A percentile compares a stretch with the other conserved stretches of the same genome.
Evolutionary conservation across 192 early-diverging fungal species (phyloP).

Genomic region (Podila minutissima): DNA sequence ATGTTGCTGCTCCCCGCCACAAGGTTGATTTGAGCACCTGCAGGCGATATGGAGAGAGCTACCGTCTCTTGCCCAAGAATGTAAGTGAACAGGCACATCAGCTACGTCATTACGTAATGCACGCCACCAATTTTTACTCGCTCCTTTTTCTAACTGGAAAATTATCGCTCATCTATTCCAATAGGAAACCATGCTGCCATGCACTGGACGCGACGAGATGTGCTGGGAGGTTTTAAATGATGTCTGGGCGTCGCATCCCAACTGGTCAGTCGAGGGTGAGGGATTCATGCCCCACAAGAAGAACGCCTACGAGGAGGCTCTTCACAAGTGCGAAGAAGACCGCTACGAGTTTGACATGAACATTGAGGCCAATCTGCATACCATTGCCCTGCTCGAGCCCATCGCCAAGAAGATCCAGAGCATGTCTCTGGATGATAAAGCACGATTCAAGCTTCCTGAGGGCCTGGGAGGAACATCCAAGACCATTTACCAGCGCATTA

Average conservation of each 20-base stretch:
- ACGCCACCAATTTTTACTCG: not conserved
- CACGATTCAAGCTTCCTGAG: slow-evolving; percentile 74
- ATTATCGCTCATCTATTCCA: not conserved
- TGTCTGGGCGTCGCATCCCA: slow-evolving; percentile 93
- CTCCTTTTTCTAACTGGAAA: not conserved
- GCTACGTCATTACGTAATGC: not conserved
- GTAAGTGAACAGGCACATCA: slow-evolving; percentile 50
- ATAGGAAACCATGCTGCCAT: slow-evolving; percentile 66
- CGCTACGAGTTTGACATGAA: slow-evolving; percentile 94
- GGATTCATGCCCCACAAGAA: slow-evolving; percentile 93
- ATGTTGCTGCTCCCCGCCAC: slow-evolving; percentile 66
- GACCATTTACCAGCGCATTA: slow-evolving; percentile 90
- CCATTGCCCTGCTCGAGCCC: slow-evolving; percentile 90
- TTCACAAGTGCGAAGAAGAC: slow-evolving; percentile 97
- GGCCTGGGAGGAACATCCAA: slow-evolving; percentile 87
- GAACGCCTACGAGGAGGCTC: slow-evolving; percentile 91
- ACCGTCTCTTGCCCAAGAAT: slow-evolving; percentile 70
- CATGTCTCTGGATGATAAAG: slow-evolving; percentile 84
- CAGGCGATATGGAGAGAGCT: slow-evolving; percentile 76
- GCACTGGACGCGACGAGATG: slow-evolving; percentile 94
- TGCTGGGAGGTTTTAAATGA: slow-evolving; percentile 97
- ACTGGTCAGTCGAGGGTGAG: slow-evolving; percentile 89
- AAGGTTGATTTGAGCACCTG: slow-evolving; percentile 72
- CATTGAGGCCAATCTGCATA: slow-evolving; percentile 92
- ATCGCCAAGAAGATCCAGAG: slow-evolving; percentile 85